Evolutionary conservation across 192 early-diverging fungal species (phyloP).

Genomic region (Linnemannia hyalina): DNA sequence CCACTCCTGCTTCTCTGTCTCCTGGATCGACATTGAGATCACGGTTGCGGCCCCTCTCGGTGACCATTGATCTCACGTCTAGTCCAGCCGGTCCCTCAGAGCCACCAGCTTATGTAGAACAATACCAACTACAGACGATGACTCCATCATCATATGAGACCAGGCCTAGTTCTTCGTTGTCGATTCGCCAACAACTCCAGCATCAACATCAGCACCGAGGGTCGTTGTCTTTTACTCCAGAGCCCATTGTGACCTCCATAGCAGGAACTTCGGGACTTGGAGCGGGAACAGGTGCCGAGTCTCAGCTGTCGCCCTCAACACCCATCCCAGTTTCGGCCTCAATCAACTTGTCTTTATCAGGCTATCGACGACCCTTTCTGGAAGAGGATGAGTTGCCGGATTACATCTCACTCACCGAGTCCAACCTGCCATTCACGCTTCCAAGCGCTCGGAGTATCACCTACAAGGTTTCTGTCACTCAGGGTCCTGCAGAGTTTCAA

Average conservation of each 20-base stretch:
- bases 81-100: neutral
- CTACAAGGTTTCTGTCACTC: conserved; percentile 30
- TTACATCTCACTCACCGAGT: conserved; percentile 14
- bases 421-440: conserved; percentile 23
- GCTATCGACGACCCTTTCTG: conserved; percentile 21
- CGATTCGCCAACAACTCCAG: neutral
- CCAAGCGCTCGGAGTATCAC: conserved; percentile 23
- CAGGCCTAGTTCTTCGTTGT: neutral
- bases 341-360: neutral
- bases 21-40: neutral
- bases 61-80: conserved; percentile 15
- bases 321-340: neutral
- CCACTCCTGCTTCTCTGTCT: neutral
- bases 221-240: neutral
- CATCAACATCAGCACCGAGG: neutral
- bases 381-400: conserved; percentile 46
- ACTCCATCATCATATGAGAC: neutral
- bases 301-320: neutral
- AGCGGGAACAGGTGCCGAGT: neutral
- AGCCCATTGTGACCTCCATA: neutral
- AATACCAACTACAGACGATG: neutral
- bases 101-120: conserved; percentile 18
- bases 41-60: conserved; percentile 11
- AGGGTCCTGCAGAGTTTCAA: conserved; percentile 38
- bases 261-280: neutral